phyloP scores from a whole-genome alignment of 495 filamentous ascomycete species.

The Aspergillus coremiiformis region DNA sequence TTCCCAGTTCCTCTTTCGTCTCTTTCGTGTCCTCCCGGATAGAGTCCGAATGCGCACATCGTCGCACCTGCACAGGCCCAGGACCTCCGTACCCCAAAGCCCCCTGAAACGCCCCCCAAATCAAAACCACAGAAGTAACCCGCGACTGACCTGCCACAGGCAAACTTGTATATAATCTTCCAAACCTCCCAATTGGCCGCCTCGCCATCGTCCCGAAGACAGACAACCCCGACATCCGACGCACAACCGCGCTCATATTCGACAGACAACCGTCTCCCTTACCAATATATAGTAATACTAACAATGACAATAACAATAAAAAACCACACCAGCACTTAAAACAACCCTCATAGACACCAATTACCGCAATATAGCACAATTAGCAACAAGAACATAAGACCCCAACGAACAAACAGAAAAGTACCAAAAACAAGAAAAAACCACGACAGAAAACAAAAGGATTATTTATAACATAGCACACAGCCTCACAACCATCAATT shows the following conservation, averaged over 20 bases:
- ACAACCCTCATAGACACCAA: too few species aligned
- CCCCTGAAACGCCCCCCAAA: not conserved
- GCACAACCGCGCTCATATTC: not conserved
- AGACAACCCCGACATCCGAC: not conserved
- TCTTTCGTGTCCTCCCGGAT: not conserved
- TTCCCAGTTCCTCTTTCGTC: slow-evolving; percentile 6
- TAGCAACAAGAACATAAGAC: too few species aligned
- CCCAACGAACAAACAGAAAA: too few species aligned
- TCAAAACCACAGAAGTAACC: not conserved
- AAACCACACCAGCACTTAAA: too few species aligned
- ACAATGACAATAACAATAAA: too few species aligned
- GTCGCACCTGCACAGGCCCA: not conserved
- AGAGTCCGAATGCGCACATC: not conserved
- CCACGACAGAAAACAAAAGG: too few species aligned
- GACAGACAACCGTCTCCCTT: not conserved
- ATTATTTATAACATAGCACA: too few species aligned
- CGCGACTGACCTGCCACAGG: not conserved
- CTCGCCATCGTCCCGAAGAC: not conserved
- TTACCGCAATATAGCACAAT: too few species aligned
- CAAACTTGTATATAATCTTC: not conserved
- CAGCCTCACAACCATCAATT: too few species aligned
- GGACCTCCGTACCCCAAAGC: not conserved
- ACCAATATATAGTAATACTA: too few species aligned
- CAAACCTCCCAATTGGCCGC: not conserved
- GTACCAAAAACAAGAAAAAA: too few species aligned